Percentiles rank a stretch among this genome's conserved stretches.
Conservation (phyloP, 1,284 basidiomycete species). For the Puccinia hordei region DNA sequence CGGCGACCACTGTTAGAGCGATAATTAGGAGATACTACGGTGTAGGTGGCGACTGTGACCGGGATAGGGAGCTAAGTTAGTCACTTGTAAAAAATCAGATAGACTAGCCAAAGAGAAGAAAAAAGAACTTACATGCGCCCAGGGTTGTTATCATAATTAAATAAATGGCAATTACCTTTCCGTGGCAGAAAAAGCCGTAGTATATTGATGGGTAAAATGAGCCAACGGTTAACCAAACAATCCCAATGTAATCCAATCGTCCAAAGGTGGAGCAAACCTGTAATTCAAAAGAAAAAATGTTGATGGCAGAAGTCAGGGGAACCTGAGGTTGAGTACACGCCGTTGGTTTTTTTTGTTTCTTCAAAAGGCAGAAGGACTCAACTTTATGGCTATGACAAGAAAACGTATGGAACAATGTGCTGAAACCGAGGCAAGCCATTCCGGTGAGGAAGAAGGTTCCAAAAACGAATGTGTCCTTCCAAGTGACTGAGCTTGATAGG, state of each 20-base stretch:
- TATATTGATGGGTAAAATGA: constrained; percentile 72
- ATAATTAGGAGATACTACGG: constrained; percentile 78
- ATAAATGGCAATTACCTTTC: constrained; percentile 65
- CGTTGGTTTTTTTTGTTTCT: too few relatives aligned
- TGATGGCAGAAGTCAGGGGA: not conserved
- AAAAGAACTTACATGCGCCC: constrained; percentile 66
- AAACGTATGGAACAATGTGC: constrained; percentile 75
- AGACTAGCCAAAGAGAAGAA: not conserved
- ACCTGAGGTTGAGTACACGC: not conserved
- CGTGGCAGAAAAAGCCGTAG: constrained; percentile 69
- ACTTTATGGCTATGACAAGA: constrained; percentile 74
- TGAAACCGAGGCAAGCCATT: constrained; percentile 72
- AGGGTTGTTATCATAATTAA: constrained; percentile 65
- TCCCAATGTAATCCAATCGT: constrained; percentile 61
- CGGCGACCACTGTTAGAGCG: constrained; percentile 73
- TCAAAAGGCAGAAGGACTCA: constrained; percentile 53
- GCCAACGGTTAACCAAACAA: constrained; percentile 68
- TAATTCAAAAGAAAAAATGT: not conserved
- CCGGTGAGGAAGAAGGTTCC: constrained; percentile 73
- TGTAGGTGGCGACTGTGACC: constrained; percentile 68
- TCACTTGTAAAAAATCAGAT: not conserved
- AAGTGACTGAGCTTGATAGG: constrained; percentile 61
- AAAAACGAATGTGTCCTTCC: constrained; percentile 70
- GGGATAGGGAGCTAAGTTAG: not conserved
- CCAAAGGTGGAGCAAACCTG: constrained; percentile 50